Evolutionary conservation across 2,329 filamentous ascomycete genomes (phyloP).

Genomic region (Colletotrichum cordylinicola): DNA sequence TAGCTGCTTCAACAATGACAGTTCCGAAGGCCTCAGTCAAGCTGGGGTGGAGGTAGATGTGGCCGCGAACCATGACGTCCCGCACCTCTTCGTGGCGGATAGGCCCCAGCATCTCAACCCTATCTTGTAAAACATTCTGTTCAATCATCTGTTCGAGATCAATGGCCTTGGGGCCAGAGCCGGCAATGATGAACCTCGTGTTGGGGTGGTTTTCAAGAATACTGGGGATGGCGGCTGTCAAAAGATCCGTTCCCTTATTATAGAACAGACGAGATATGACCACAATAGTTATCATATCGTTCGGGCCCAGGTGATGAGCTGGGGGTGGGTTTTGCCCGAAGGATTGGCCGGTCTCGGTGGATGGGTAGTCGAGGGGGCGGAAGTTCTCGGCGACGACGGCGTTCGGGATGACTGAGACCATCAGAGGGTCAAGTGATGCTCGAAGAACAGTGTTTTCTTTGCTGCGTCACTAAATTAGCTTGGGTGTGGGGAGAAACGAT

Average conservation of each 20-base stretch:
- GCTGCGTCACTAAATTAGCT: constrained; percentile 50
- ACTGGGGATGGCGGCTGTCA: constrained; percentile 94
- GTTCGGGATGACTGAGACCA: constrained; percentile 98
- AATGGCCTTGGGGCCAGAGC: constrained; percentile 94
- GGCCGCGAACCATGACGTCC: constrained; percentile 95
- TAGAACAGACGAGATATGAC: constrained; percentile 98
- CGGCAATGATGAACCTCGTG: constrained; percentile 95
- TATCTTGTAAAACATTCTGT: constrained; percentile 90
- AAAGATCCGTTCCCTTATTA: constrained; percentile 95
- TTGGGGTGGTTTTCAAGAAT: constrained; percentile 90
- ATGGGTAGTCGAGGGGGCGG: constrained; percentile 62
- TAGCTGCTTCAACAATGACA: constrained; percentile 96
- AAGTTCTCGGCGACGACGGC: constrained; percentile 98
- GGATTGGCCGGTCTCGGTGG: constrained; percentile 29
- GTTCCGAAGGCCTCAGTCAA: constrained; percentile 97
- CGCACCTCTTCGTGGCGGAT: constrained; percentile 96
- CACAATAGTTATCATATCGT: constrained; percentile 92
- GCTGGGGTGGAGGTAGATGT: constrained; percentile 95
- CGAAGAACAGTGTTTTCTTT: constrained; percentile 98
- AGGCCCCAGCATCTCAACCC: constrained; percentile 89
- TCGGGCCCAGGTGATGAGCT: constrained; percentile 74
- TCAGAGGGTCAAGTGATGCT: constrained; percentile 91
- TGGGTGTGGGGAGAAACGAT: fast-evolving
- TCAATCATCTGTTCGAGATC: constrained; percentile 99
- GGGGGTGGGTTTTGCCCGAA: constrained; percentile 55